Base-by-base conservation (phyloP, 768 basidiomycete genomes). In the Dictyophora rubrovolvata region DNA sequence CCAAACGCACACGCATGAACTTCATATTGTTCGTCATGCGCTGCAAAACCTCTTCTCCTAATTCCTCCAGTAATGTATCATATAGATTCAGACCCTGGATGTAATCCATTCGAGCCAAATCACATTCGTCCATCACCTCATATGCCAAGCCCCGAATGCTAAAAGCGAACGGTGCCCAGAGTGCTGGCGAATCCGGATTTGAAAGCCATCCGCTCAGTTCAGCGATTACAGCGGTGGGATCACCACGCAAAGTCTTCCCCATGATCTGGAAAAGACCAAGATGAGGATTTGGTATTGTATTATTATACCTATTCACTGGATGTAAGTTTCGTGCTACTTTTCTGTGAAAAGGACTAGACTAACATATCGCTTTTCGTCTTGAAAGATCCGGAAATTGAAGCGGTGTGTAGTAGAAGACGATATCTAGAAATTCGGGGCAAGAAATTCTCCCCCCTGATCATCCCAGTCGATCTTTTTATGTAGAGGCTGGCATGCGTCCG, bases 121-220 rank as follows among this genome's bases (percentile, higher is more conserved):
- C 54, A 28, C 22, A 52, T 42, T 62, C 59, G 21, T 62, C 59
- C 47, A 62, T 56, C 52, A 58, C 61, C 36, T 62, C 61, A 46
- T 57, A 62, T 20, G 61, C 61, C 50, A 59, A 37, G 17, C 61
- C 61, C 20, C 61, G 61, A 4, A 62, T 62, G 42, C 61, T 62
- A 21, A 53, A 51, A 8, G 61, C 61, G 37, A 62, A 62, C 20
- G 57, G 58, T 28, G 57, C 50, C 61, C 61, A 62, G 35, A 62
- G 22, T 6, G 11, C 50, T 14, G 61, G 61, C n/a, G 61, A 59
- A 17, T 53, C 33, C 7, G 42, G 42, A 28, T 58, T 55, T n/a
- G 56, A 58, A 20, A 62, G 55, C 61, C 61, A 62, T 10, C 37
- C 55, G 42, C 55, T 62, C 23, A 62, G 52, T 14, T 56, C 49